Percentiles rank a stretch among this genome's conserved stretches.
Conservation (phyloP, 352 stramenopile genomes). For the Peronospora destructor region DNA sequence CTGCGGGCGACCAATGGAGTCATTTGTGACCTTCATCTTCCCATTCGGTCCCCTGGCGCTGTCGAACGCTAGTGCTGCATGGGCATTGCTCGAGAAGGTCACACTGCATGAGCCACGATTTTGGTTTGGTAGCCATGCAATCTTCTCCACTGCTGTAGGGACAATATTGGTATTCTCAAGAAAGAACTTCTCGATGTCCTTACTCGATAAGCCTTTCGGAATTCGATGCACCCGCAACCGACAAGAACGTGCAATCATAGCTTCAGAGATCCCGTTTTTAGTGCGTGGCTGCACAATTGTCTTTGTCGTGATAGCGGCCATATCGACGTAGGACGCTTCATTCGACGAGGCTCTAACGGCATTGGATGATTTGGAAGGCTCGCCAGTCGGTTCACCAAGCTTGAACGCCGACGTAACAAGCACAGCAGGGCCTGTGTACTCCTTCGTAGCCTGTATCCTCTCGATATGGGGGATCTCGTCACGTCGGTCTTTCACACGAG, state of each 20-base stretch:
- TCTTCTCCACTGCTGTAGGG: constrained; percentile 55
- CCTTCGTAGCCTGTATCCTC: neutral
- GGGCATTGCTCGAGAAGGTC: constrained; percentile 56
- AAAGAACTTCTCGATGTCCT: constrained; percentile 73
- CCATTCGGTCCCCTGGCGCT: constrained; percentile 29
- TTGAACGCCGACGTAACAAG: constrained; percentile 42
- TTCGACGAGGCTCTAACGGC: constrained; percentile 20
- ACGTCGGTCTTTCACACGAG: constrained; percentile 15
- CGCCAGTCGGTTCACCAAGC: constrained; percentile 5
- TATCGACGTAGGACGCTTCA: constrained; percentile 30
- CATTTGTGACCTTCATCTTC: constrained; percentile 34
- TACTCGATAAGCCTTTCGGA: constrained; percentile 47
- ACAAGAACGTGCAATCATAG: constrained; percentile 48
- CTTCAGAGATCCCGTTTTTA: constrained; percentile 22
- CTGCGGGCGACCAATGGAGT: constrained; percentile 62
- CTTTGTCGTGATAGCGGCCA: constrained; percentile 17
- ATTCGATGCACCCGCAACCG: constrained; percentile 72
- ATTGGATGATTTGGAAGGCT: constrained; percentile 4
- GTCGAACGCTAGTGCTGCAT: constrained; percentile 65
- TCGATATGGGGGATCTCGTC: neutral
- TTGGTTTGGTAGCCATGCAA: constrained; percentile 52
- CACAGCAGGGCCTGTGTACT: constrained; percentile 34
- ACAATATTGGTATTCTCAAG: constrained; percentile 53
- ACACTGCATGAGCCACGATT: constrained; percentile 64
- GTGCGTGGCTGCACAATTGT: neutral